Conservation (phyloP, 176 grass and related monocot genomes). For the Musa itinerans region DNA sequence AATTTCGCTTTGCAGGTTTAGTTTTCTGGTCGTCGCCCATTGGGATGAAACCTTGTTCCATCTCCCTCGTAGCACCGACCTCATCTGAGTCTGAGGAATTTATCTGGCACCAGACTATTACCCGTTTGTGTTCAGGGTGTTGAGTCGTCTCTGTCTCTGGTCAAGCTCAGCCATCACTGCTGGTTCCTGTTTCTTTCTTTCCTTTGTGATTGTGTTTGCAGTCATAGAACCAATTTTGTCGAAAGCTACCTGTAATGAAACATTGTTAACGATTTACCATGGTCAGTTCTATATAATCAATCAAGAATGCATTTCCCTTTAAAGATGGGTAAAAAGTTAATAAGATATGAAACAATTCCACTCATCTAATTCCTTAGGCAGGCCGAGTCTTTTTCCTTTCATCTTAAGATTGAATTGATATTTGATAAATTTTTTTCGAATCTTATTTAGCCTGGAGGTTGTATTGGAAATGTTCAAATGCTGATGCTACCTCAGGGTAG, state of each 20-base stretch:
- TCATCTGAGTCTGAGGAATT: background rate
- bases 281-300: background rate
- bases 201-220: constrained; percentile 81
- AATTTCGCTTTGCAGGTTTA: background rate
- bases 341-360: no score
- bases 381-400: no score
- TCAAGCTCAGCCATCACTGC: constrained; percentile 91
- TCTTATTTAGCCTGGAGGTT: no score
- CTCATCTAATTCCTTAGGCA: no score
- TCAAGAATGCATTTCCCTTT: background rate
- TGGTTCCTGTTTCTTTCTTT: constrained; percentile 88
- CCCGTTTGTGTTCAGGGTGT: constrained; percentile 64
- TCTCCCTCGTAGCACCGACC: background rate
- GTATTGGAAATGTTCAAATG: no score
- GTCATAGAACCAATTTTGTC: constrained; percentile 95
- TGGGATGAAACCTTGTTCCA: constrained; percentile 1
- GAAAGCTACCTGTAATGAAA: constrained; percentile 59
- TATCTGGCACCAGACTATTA: background rate
- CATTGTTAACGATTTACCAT: constrained; percentile 2
- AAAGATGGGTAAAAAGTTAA: no score
- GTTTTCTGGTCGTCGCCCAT: background rate
- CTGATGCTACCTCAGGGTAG: no score
- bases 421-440: no score
- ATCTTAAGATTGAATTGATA: no score
- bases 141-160: constrained; percentile 68